These are phyloP conservation scores for Rhizophagus sp. DNA, from an alignment of 192 early-diverging fungal genomes.

Conservation along the genomic window DNA sequence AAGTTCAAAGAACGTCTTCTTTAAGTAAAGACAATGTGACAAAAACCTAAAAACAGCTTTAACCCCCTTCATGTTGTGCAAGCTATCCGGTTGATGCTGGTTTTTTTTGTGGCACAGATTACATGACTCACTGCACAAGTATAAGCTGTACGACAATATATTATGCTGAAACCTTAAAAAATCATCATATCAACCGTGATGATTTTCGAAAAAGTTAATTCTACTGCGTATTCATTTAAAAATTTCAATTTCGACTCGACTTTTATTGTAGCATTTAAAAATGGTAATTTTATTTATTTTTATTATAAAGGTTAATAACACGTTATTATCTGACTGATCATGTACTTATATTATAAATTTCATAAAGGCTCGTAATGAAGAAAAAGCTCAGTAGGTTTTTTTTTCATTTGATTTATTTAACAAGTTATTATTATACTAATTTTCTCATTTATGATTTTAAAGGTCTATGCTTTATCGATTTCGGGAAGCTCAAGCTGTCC, in stretches of 20 bases:
- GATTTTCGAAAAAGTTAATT: background rate
- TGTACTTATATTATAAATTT: background rate
- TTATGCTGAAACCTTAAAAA: too few species aligned
- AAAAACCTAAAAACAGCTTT: background rate
- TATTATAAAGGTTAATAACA: background rate
- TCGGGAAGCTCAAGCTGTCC: slow-evolving; percentile 88
- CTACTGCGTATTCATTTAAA: background rate
- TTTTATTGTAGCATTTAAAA: background rate
- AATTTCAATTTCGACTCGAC: background rate
- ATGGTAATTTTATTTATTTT: background rate
- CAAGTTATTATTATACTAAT: background rate
- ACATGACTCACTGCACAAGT: background rate
- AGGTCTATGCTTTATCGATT: slow-evolving; percentile 95
- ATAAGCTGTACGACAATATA: too few species aligned
- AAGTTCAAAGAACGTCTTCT: background rate
- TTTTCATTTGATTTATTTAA: background rate
- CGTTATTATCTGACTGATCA: slow-evolving; percentile 40
- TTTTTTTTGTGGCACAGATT: background rate
- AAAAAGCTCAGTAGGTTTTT: slow-evolving; percentile 82
- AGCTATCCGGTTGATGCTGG: background rate
- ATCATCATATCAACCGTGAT: too few species aligned
- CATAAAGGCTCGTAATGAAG: slow-evolving; percentile 87
- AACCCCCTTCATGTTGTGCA: background rate
- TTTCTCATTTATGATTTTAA: slow-evolving; percentile 1
- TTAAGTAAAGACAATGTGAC: background rate